A percentile compares a stretch with the other conserved stretches of the same genome.
Evolutionary conservation across 108 stramenopile genomes (phyloP).

Genomic region (Fragilaria crotonensis): DNA sequence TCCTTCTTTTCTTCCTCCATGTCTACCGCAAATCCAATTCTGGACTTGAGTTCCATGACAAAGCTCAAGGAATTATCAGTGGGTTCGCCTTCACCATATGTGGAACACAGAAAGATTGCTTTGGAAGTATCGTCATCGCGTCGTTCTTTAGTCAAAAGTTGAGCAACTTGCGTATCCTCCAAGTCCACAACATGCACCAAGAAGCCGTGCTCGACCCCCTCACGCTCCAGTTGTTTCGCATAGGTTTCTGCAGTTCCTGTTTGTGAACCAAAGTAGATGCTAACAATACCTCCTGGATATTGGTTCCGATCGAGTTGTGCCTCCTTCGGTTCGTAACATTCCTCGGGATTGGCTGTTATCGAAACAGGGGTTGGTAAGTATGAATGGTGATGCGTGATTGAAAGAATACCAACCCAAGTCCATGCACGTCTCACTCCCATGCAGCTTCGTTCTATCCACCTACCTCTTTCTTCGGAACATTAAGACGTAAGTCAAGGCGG

Average conservation of each 20-base stretch:
- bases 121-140: constrained; percentile 56
- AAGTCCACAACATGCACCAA: constrained; percentile 72
- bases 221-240: constrained; percentile 76
- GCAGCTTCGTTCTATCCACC: not conserved
- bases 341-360: not conserved
- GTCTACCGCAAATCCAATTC: constrained; percentile 12
- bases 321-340: constrained; percentile 1
- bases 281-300: constrained; percentile 71
- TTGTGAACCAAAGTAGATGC: constrained; percentile 93
- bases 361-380: not conserved
- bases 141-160: constrained; percentile 43
- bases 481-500: constrained; percentile 12
- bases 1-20: constrained; percentile 22
- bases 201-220: constrained; percentile 81
- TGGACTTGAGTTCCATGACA: constrained; percentile 53
- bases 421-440: not conserved
- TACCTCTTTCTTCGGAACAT: not conserved
- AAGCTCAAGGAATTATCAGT: constrained; percentile 93
- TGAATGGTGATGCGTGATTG: not conserved
- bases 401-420: not conserved
- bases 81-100: constrained; percentile 98
- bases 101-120: constrained; percentile 87
- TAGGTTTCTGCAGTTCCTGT: constrained; percentile 98
- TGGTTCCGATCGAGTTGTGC: constrained; percentile 5
- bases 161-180: constrained; percentile 73